These are phyloP conservation scores for Lomentospora prolificans DNA, from an alignment of 2,329 filamentous ascomycete genomes.

Conservation along the genomic window DNA sequence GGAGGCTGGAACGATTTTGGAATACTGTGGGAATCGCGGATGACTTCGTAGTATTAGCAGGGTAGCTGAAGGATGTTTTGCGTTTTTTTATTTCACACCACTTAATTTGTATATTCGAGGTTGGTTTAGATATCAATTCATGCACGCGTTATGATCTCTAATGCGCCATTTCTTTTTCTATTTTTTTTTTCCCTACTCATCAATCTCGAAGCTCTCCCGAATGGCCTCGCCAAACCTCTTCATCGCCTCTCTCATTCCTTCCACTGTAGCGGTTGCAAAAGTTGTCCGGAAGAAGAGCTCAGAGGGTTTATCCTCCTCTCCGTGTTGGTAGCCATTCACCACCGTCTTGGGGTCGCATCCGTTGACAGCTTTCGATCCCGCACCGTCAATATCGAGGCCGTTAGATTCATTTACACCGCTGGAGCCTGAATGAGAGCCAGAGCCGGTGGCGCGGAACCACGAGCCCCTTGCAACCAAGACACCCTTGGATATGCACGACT, in stretches of 20 bases:
- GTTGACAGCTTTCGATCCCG: neutral
- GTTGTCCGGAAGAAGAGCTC: conserved; percentile 84
- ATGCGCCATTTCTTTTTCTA: neutral
- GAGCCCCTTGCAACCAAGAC: conserved; percentile 76
- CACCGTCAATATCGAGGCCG: no score
- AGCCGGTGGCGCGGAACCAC: conserved; percentile 78
- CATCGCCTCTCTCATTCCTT: conserved; percentile 64
- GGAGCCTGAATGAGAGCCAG: conserved; percentile 32
- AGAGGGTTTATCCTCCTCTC: neutral
- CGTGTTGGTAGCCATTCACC: neutral
- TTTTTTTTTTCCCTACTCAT: conserved; percentile 5
- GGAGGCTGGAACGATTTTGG: neutral
- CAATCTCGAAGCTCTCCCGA: conserved; percentile 40
- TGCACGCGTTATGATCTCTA: no score
- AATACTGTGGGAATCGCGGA: neutral
- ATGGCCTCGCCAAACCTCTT: conserved; percentile 67
- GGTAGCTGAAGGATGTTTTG: neutral
- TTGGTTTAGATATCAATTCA: no score
- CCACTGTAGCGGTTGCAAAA: conserved; percentile 68
- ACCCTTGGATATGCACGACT: conserved; percentile 62
- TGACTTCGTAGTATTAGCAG: neutral
- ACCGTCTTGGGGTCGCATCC: neutral
- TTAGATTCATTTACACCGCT: neutral
- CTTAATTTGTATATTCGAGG: neutral
- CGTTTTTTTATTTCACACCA: neutral